Evolutionary conservation across 2,329 filamentous ascomycete genomes (phyloP), one percentile per base, ranked within the genome.

Genomic region (Aureobasidium sp.): DNA sequence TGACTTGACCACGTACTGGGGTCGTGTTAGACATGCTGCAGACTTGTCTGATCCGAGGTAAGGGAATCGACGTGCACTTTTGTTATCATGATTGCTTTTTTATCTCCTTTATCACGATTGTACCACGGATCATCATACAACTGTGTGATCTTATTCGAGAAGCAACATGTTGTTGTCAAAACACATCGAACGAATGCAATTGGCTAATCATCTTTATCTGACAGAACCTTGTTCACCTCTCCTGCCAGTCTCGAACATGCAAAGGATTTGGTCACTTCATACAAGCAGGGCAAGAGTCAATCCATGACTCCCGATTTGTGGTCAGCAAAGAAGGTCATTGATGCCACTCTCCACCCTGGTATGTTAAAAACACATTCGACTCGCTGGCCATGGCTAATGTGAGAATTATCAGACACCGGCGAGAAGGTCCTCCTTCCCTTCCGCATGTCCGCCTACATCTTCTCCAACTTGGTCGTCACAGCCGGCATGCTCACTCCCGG

Each of bases 401-500:
- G 5, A 7, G 14, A 34, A 29, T 8, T 8, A 51, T 34, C 66
- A 95, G 94, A 99, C 76, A 97, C 92, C 20, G 94, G 94, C 67
- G 82, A 92, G 74, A 88, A 93, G 52, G 92, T 99, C 65, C 85
- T 97, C 69, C 82, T 99, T 20, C 94, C 94, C 22, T 97, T 97
- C 74, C 90, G 94, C 73, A 99, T 99, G 94, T 97, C 93, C 57
- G 89, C 84, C 77, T 99, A 94, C 73, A 91, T 96, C 61, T 77
- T 97, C 61, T 92, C 92, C 66, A 99, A 99, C 76, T 78, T 99
- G 74, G 81, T 97, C 63, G 93, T 97, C 64, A 99, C 94, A 49
- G 93, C 87, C 7, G 94, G 94, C 70, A 99, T 99, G 94, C 87
- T 99, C 62, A 94, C 93, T 59, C 94, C 94, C 3, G 89, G 89